Base-by-base conservation (phyloP, 441 rosid genomes). In the Populus hybrid region DNA sequence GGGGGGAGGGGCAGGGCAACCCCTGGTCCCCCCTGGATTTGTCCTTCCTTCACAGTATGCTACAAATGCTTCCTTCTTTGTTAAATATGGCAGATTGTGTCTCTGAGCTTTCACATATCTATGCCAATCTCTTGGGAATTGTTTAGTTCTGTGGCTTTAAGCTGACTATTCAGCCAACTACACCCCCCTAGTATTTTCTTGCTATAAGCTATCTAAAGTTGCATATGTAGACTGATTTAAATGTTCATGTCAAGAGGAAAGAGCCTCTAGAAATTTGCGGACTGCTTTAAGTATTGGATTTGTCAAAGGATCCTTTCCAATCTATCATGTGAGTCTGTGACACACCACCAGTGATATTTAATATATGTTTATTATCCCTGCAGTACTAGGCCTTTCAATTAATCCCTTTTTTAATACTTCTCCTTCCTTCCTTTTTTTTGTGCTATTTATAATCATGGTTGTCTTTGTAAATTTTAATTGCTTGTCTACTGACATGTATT, bases 401-500 rank as follows among this genome's bases (percentile, higher is more conserved):
- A 38, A 21, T 35, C 23, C 21, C 61, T 53, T 53, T 18, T 53
- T 53, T 53, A 18, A 53, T 6, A 53, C 61, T 42, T 11, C 50
- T 42, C 31, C 31, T 29, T 29, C 4, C 31, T 53, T 35, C 7
- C 21, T 24, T 14, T 70, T 42, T 70, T 7, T 74, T 28, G 26
- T 70, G 73, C 26, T 64, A 67, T 50, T 4, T 31, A 59, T 40
- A 42, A 65, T 78, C 33, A 72, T 42, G 64, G 64, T 64, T 65
- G 74, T 68, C 75, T 45, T 66, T 24, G 40, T 9, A 3, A 16
- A 21, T 10, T 29, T 50, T 26, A 36, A 72, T 68, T 79, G 31
- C 65, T 77, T 68, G 9, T 68, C 28, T 67, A 64, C 71, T 88
- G 87, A 86, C 71, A 64, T 80, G 68, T 73, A 7, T 76, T 80